Evolutionary conservation across 495 filamentous ascomycete species (phyloP).

Genomic region (Xylaria intraflava): DNA sequence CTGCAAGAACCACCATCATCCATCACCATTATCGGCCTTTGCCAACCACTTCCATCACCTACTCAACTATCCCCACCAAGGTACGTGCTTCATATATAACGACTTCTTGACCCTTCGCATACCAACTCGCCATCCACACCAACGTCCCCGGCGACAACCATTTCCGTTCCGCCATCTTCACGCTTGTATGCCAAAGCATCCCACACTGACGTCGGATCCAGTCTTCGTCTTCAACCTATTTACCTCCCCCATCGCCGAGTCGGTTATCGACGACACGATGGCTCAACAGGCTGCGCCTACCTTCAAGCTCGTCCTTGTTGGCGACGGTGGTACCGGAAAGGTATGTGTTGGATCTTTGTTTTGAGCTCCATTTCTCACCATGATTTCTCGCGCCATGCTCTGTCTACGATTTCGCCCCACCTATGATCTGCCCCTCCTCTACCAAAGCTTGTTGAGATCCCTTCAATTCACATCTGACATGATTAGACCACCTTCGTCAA

Average conservation of each 20-base stretch:
- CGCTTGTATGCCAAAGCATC: constrained; percentile 3
- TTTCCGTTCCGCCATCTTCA: not conserved
- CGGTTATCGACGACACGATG: constrained; percentile 43
- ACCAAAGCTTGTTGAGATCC: constrained; percentile 2
- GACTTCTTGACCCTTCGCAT: too few relatives aligned
- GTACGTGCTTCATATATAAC: constrained; percentile 4
- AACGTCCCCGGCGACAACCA: not conserved
- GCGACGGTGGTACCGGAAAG: constrained; percentile 99
- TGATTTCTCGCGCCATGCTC: constrained; percentile 10
- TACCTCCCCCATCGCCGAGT: constrained; percentile 25
- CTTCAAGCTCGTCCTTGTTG: constrained; percentile 99
- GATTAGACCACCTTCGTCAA: constrained; percentile 98
- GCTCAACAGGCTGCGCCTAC: constrained; percentile 53
- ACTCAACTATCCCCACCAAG: not conserved
- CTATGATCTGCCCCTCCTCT: constrained; percentile 22
- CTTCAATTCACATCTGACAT: constrained; percentile 19
- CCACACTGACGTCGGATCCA: constrained; percentile 30
- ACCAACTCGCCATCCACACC: not conserved
- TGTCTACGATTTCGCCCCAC: constrained; percentile 18
- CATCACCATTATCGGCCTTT: constrained; percentile 5
- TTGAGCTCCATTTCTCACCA: constrained; percentile 2
- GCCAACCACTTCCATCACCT: not conserved
- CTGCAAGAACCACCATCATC: constrained; percentile 12
- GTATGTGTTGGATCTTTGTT: constrained; percentile 48
- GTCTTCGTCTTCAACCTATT: constrained; percentile 30